Evolutionary conservation across 2,329 filamentous ascomycete species (phyloP), one percentile per base, ranked within the genome.

Genomic region (Aotearoamyces nothofagi): DNA sequence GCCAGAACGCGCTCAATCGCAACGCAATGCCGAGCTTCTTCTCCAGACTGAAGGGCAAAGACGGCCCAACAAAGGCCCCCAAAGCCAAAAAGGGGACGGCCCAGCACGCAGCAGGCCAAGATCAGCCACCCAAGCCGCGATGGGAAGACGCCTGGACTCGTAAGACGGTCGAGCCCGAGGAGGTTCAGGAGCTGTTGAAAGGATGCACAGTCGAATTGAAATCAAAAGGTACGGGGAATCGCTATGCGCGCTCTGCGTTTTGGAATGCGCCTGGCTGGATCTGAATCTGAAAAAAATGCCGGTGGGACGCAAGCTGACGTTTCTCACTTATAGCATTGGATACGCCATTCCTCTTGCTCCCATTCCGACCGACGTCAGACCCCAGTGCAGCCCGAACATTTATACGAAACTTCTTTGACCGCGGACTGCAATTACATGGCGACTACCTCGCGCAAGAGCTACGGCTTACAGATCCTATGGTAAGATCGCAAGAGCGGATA

Each of bases 181-280:
- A 98, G 57, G 75, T 98, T 26, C 77, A 86, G 45, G 84, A 93
- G 49, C 60, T 98, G 37, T 63, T 96, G 29, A 69, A 75, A 49
- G 72, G 75, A 40, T 94, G 84, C 58, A 92, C 86, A 8, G 66
- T 75, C 32, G 90, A 98, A 58, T 69, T 98, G 53, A 98, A 96
- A 60, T 78, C 79, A 35, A 71, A 86, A 80, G 87, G 87, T 93
- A 72, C 44, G 70, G 56, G 35, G 15, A 6, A 28, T 4, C 15
- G 24, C 30, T 29, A n/a, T n/a, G n/a, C n/a, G n/a, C n/a, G n/a
- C n/a, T n/a, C n/a, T n/a, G n/a, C n/a, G n/a, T n/a, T n/a, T 42
- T 22, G 15, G n/a, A 25, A n/a, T 22, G 17, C 33, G 10, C 12
- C 24, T 22, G 31, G 8, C 15, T 10, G 8, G 9, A n/a, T n/a